Base-by-base conservation (phyloP, 2,329 filamentous ascomycete species). In the Fusarium domesticum region DNA sequence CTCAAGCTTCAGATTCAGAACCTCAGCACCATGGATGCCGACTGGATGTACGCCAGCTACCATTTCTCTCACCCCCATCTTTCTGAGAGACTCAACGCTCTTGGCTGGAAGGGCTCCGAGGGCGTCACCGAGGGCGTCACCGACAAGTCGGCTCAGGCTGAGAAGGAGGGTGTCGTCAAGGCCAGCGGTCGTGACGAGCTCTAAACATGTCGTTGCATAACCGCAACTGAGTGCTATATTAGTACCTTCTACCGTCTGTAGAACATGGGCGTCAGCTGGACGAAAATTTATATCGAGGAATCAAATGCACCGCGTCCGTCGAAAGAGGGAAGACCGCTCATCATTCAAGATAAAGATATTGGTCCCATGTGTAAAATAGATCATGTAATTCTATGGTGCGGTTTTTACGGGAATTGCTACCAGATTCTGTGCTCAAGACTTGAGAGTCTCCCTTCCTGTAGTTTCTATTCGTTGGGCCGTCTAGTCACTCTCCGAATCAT, bases 1-100 rank as follows among this genome's bases (percentile, higher is more conserved):
- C 90, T 98, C 72, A 96, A 96, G 75, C 86, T 98, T 40, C 95
- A 98, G 72, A 89, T 96, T 62, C 91, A 97, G 75, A 98, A 98
- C 66, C 78, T 98, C 57, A 95, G 89, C 70, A 95, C 89, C 50
- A 97, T 98, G 92, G 93, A 98, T 61, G 93, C 93, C 19, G 95
- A 98, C 71, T 95, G 88, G 87, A 83, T 96, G 80, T 98, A 95
- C 70, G 93, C 93, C 42, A 95, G 86, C 71, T 98, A 97, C 76
- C 91, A 98, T 73, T 96, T 95, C 77, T 96, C 92, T 18, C 93
- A 98, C 71, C 93, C 93, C 1, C 96, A 97, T 56, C 75, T 98
- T 56, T 87, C 91, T 2, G 95, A 98, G 78, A 83, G 93, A 61
- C 77, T 98, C 60, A 89, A 87, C 68, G 93, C 92, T 2, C 78